Evolutionary conservation across 2,329 filamentous ascomycete genomes (phyloP).

Genomic region (Fusarium sp.): DNA sequence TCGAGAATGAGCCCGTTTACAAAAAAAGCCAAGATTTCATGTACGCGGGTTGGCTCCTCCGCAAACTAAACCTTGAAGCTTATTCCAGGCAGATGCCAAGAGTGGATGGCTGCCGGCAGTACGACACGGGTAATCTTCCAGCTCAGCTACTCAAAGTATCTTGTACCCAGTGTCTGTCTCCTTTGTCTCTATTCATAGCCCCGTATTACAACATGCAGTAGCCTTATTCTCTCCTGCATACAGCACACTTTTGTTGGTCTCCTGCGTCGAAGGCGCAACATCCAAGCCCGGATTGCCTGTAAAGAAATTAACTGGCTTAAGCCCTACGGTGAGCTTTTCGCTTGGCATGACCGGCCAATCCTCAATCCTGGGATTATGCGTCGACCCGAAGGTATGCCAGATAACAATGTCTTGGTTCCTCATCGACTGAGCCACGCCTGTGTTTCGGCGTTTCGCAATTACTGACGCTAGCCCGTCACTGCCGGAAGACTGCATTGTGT

Average conservation of each 20-base stretch:
- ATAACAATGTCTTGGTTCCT: slow-evolving; percentile 64
- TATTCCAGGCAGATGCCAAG: not conserved
- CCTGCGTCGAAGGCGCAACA: slow-evolving; percentile 56
- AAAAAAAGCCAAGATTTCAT: not conserved
- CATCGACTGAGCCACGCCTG: slow-evolving; percentile 52
- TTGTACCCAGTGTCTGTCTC: not conserved
- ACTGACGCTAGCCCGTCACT: slow-evolving; percentile 52
- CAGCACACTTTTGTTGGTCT: slow-evolving; percentile 50
- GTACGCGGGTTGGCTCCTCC: not conserved
- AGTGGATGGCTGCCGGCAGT: not conserved
- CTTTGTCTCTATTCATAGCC: not conserved
- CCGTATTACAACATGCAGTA: not conserved
- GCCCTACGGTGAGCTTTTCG: slow-evolving; percentile 63
- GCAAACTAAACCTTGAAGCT: not conserved
- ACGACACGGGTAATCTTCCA: not conserved
- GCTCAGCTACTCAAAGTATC: not conserved
- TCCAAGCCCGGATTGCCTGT: slow-evolving; percentile 62
- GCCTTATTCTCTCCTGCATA: not conserved
- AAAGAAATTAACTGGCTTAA: slow-evolving; percentile 67
- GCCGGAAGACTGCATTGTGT: slow-evolving; percentile 60
- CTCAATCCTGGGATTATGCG: slow-evolving; percentile 72
- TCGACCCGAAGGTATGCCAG: slow-evolving; percentile 69
- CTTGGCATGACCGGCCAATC: slow-evolving; percentile 77
- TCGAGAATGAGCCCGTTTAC: not conserved
- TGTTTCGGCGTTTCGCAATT: slow-evolving; percentile 42